Evolutionary conservation across 2,329 filamentous ascomycete species (phyloP).

Genomic region (Fonsecaea pedrosoi): DNA sequence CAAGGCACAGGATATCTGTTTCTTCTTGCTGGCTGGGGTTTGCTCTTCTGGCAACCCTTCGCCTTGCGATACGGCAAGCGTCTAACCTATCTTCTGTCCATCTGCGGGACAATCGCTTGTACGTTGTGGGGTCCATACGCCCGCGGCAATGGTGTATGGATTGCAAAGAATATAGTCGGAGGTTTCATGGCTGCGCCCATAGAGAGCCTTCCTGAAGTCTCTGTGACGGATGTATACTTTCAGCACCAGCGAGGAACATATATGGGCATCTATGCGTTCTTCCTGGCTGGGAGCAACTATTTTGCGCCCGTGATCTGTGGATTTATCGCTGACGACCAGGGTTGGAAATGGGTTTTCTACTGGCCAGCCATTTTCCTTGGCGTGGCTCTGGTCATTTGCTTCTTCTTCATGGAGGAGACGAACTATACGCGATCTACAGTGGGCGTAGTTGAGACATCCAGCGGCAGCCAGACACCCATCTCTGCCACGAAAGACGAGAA

Average conservation of each 20-base stretch:
- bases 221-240: slow-evolving; percentile 53
- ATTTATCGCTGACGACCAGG: slow-evolving; percentile 38
- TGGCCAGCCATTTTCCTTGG: slow-evolving; percentile 28
- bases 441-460: slow-evolving; percentile 21
- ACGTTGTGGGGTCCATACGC: slow-evolving; percentile 45
- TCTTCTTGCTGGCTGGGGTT: slow-evolving; percentile 48
- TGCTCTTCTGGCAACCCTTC: slow-evolving; percentile 55
- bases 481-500: slow-evolving; percentile 15
- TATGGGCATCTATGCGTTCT: slow-evolving; percentile 37
- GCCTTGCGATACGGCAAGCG: slow-evolving; percentile 53
- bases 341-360: slow-evolving; percentile 41
- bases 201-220: slow-evolving; percentile 58
- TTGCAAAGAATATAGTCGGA: slow-evolving; percentile 55
- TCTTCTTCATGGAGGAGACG: slow-evolving; percentile 39
- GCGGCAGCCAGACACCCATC: slow-evolving; percentile 22
- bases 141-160: slow-evolving; percentile 56
- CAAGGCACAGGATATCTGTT: slow-evolving; percentile 58
- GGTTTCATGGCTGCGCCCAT: slow-evolving; percentile 58
- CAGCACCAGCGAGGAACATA: slow-evolving; percentile 37
- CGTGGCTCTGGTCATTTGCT: slow-evolving; percentile 29
- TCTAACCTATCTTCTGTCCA: slow-evolving; percentile 40
- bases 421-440: slow-evolving; percentile 29
- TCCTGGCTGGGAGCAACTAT: slow-evolving; percentile 36
- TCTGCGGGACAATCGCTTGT: slow-evolving; percentile 41
- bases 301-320: slow-evolving; percentile 48